These are phyloP conservation scores for Morella rubra DNA, from an alignment of 306 rosid genomes.

Conservation along the genomic window DNA sequence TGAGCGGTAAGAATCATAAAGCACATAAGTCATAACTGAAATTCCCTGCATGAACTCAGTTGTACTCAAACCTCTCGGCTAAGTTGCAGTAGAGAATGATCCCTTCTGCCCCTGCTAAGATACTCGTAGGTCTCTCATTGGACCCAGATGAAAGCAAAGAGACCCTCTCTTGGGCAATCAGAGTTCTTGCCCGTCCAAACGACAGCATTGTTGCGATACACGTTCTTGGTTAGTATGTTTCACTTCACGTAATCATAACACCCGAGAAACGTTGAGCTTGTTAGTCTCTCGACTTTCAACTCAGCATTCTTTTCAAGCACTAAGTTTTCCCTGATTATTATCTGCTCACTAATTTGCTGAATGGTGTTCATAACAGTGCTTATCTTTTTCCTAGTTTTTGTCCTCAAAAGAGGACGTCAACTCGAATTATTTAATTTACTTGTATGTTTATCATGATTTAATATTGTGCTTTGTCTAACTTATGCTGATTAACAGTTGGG, in stretches of 20 bases:
- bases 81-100: constrained; percentile 36
- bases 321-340: too few species aligned
- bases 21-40: constrained; percentile 24
- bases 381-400: not conserved
- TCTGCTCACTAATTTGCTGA: too few species aligned
- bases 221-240: constrained; percentile 69
- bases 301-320: too few species aligned
- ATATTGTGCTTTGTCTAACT: not conserved
- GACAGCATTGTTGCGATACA: constrained; percentile 79
- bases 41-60: constrained; percentile 16
- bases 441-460: not conserved
- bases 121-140: constrained; percentile 77
- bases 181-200: constrained; percentile 67
- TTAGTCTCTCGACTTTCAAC: too few species aligned
- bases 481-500: constrained; percentile 38
- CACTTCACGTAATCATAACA: not conserved
- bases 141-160: constrained; percentile 65
- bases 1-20: constrained; percentile 36
- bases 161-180: constrained; percentile 72
- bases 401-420: not conserved
- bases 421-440: not conserved
- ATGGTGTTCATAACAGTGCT: not conserved
- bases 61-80: constrained; percentile 14
- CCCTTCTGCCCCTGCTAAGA: constrained; percentile 46
- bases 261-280: too few species aligned